These are phyloP conservation scores for Suillus brevipes DNA, from an alignment of 768 basidiomycete species.

Conservation along the genomic window DNA sequence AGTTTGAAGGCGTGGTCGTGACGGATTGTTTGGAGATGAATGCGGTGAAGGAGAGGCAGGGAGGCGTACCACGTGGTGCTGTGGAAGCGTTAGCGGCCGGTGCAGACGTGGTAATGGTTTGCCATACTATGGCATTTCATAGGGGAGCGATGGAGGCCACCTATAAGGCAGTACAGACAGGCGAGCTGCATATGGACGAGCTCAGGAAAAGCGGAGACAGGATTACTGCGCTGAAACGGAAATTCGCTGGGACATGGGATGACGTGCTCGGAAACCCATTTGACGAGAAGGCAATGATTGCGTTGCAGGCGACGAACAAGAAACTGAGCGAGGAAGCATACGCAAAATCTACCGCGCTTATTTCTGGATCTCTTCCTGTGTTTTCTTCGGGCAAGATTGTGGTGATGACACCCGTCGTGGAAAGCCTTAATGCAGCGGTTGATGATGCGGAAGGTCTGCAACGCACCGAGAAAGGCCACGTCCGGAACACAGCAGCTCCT, in stretches of 20 bases:
- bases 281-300: conserved; percentile 22
- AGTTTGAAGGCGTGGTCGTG: conserved; percentile 60
- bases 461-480: conserved; percentile 40
- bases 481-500: conserved; percentile 59
- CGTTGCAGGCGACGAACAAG: conserved; percentile 40
- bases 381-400: conserved; percentile 36
- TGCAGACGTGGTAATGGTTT: conserved; percentile 75
- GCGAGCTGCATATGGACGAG: conserved; percentile 39
- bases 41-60: conserved; percentile 45
- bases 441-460: conserved; percentile 53
- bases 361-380: conserved; percentile 39
- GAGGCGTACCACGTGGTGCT: conserved; percentile 54
- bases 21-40: conserved; percentile 82
- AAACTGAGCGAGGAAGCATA: conserved; percentile 51
- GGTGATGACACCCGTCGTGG: conserved; percentile 56
- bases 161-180: conserved; percentile 50
- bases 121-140: conserved; percentile 59
- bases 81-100: conserved; percentile 60
- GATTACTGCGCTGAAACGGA: conserved; percentile 50
- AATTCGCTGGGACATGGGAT: conserved; percentile 51
- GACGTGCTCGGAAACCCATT: conserved; percentile 30
- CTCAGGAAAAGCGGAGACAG: conserved; percentile 45
- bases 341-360: conserved; percentile 43
- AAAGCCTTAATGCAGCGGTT: conserved; percentile 61
- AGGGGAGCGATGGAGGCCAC: conserved; percentile 51